phyloP scores from a whole-genome alignment of 331 rosid genomes.

The Malus hybrid region DNA sequence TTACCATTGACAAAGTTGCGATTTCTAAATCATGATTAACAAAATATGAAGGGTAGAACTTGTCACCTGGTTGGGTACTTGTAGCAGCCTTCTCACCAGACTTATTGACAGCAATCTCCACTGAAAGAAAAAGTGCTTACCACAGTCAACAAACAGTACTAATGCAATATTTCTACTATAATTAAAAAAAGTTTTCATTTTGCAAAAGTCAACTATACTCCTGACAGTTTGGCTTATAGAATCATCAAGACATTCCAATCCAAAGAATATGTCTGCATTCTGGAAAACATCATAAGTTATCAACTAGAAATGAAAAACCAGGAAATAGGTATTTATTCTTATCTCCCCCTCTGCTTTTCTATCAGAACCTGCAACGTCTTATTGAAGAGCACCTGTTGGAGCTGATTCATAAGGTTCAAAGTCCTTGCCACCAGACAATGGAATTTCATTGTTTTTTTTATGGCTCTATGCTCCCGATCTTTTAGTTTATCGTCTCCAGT shows the following conservation, averaged over 20 bases:
- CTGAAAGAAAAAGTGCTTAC: background rate
- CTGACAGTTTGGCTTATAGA: conserved; percentile 17
- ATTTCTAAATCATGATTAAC: too few species aligned
- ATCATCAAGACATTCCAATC: conserved; percentile 28
- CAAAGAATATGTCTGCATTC: conserved; percentile 33
- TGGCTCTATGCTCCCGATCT: conserved; percentile 1
- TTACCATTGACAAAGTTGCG: too few species aligned
- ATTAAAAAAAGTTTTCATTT: background rate
- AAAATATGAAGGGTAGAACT: too few species aligned
- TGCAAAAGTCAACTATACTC: conserved; percentile 13
- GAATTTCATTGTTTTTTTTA: background rate
- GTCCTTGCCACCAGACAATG: background rate
- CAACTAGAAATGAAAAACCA: background rate
- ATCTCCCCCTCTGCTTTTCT: conserved; percentile 18
- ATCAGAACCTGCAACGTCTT: conserved; percentile 8
- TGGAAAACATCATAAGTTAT: conserved; percentile 11
- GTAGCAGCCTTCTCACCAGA: background rate
- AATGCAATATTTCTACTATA: background rate
- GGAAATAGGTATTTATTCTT: background rate
- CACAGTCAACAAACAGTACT: background rate
- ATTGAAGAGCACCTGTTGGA: background rate
- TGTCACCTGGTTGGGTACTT: too few species aligned
- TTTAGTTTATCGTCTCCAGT: background rate
- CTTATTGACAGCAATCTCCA: background rate
- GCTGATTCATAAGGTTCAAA: background rate